Percentiles rank a stretch among this genome's conserved stretches.
phyloP scores from a whole-genome alignment of 1,139 yeast species.

The Casaregolazyma lundiana region DNA sequence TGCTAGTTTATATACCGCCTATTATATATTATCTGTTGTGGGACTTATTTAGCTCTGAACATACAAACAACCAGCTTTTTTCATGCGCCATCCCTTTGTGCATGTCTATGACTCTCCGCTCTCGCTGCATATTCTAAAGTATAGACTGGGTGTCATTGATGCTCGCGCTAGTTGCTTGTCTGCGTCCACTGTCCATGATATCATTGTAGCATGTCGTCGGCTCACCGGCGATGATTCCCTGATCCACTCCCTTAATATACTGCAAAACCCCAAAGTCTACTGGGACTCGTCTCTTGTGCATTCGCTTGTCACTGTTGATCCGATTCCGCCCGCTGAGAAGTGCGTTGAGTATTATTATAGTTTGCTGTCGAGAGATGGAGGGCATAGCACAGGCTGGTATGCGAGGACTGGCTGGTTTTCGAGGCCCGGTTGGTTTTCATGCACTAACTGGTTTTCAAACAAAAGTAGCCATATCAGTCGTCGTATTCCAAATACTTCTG shows the following conservation, averaged over 20 bases:
- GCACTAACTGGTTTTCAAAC: background rate
- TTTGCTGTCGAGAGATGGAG: background rate
- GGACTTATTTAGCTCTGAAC: background rate
- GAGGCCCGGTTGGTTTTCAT: background rate
- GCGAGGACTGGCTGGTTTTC: background rate
- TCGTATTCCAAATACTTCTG: background rate
- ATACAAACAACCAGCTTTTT: background rate
- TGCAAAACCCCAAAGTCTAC: constrained; percentile 1
- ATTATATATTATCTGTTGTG: constrained; percentile 5
- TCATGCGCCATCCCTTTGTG: constrained; percentile 2
- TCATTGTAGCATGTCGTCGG: constrained; percentile 4
- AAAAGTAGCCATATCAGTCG: background rate
- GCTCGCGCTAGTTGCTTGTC: background rate
- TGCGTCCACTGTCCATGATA: constrained; percentile 5
- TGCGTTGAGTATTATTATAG: constrained; percentile 6
- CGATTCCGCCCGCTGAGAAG: constrained; percentile 2
- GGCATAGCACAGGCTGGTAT: background rate
- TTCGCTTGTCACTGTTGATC: constrained; percentile 4
- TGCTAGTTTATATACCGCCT: constrained; percentile 9
- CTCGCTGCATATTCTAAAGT: constrained; percentile 3
- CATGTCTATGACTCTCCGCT: constrained; percentile 9
- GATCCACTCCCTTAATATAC: background rate
- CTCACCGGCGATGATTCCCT: constrained; percentile 2
- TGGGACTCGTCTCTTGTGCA: background rate
- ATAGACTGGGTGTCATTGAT: background rate